Conservation (phyloP, 306 rosid species). For the Begonia masoniana region DNA sequence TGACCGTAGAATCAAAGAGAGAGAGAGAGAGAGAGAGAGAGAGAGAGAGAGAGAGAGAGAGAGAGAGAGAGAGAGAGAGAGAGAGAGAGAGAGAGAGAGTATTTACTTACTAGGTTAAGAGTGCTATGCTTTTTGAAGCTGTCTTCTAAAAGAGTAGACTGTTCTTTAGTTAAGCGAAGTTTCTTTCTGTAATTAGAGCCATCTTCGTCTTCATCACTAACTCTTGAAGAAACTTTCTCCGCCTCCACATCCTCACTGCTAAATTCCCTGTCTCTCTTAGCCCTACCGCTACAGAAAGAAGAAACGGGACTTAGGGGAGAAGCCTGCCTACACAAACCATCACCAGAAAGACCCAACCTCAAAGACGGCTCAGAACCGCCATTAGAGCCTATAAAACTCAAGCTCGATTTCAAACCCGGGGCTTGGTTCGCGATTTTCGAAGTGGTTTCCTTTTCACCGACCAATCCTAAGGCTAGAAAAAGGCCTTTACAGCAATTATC, state of each 20-base stretch:
- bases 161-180: constrained; percentile 51
- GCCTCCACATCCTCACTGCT: constrained; percentile 30
- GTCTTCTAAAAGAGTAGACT: constrained; percentile 52
- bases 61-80: background rate
- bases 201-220: constrained; percentile 59
- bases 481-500: too few relatives aligned
- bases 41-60: background rate
- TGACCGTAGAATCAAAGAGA: background rate
- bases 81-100: background rate
- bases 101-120: constrained; percentile 46
- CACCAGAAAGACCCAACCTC: constrained; percentile 31
- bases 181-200: constrained; percentile 51
- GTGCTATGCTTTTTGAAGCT: constrained; percentile 67
- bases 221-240: constrained; percentile 48
- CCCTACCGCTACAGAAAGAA: constrained; percentile 35
- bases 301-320: constrained; percentile 48
- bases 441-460: too few relatives aligned
- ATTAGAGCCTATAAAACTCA: too few relatives aligned
- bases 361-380: constrained; percentile 22
- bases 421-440: too few relatives aligned
- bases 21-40: background rate
- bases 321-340: constrained; percentile 20
- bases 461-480: too few relatives aligned
- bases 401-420: too few relatives aligned
- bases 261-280: constrained; percentile 49